Conservation (phyloP, 495 filamentous ascomycete genomes). For the Bacidia gigantensis region DNA sequence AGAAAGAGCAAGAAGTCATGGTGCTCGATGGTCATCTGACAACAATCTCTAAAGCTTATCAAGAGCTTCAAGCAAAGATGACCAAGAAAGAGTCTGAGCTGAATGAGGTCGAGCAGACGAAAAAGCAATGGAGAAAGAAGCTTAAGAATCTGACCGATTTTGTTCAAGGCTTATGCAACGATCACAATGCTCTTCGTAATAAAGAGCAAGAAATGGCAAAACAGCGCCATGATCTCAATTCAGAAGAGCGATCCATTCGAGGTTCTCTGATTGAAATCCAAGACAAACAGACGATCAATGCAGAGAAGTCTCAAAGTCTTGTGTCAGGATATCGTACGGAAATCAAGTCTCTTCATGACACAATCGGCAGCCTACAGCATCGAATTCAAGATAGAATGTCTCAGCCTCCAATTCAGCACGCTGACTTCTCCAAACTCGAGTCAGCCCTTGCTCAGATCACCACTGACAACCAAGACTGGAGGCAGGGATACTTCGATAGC, state of each 20-base stretch:
- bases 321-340: slow-evolving; percentile 2
- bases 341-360: slow-evolving; percentile 3
- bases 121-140: slow-evolving; percentile 8
- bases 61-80: not conserved
- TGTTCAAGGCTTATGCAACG: slow-evolving; percentile 16
- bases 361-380: slow-evolving; percentile 7
- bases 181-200: slow-evolving; percentile 16
- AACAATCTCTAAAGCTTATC: not conserved
- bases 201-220: slow-evolving; percentile 1
- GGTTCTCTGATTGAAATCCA: not conserved
- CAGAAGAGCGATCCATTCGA: slow-evolving; percentile 3
- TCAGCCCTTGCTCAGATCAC: slow-evolving; percentile 6
- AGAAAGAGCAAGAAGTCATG: not conserved
- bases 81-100: slow-evolving; percentile 6
- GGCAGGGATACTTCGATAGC: not conserved
- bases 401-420: slow-evolving; percentile 2
- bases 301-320: not conserved
- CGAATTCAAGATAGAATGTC: not conserved
- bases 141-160: slow-evolving; percentile 10
- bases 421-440: slow-evolving; percentile 7
- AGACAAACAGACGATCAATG: not conserved
- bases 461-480: not conserved
- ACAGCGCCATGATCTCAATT: not conserved
- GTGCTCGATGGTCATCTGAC: not conserved
- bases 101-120: slow-evolving; percentile 1